Percentiles rank a stretch among this genome's conserved stretches.
phyloP scores from a whole-genome alignment of 805 yeast species.

The Alloascoidea africana region DNA sequence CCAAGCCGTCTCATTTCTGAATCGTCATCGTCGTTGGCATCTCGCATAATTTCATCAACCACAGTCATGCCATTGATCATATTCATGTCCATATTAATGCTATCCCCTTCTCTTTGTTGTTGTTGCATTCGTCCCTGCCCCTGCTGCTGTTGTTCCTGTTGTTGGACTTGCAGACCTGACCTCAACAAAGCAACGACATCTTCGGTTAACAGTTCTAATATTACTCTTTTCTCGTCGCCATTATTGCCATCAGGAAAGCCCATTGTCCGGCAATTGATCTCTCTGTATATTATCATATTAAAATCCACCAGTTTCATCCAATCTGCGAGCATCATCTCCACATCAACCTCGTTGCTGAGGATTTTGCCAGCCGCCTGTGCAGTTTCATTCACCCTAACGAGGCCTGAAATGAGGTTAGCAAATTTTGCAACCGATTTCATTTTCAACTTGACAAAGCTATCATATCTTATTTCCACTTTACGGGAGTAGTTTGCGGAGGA shows the following conservation, averaged over 20 bases:
- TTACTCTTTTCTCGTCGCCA: neutral
- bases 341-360: conserved; percentile 26
- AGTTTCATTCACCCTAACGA: conserved; percentile 38
- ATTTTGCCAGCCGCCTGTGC: conserved; percentile 33
- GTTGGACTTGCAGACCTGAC: too few species aligned
- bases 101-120: too few species aligned
- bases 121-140: too few species aligned
- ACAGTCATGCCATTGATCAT: neutral
- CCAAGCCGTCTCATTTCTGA: neutral
- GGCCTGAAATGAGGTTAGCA: conserved; percentile 33
- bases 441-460: conserved; percentile 32
- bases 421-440: conserved; percentile 38
- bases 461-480: neutral
- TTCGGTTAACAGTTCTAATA: neutral
- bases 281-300: conserved; percentile 28
- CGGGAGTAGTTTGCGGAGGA: too few species aligned
- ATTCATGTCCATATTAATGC: too few species aligned
- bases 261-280: conserved; percentile 42
- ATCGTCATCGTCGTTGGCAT: conserved; percentile 1
- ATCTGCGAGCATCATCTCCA: conserved; percentile 36
- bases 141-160: too few species aligned
- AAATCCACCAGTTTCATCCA: conserved; percentile 38
- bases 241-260: too few species aligned
- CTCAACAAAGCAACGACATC: neutral
- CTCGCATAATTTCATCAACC: neutral